These are phyloP conservation scores for Sonneratia caseolaris DNA, from an alignment of 345 rosid species.

Conservation along the genomic window DNA sequence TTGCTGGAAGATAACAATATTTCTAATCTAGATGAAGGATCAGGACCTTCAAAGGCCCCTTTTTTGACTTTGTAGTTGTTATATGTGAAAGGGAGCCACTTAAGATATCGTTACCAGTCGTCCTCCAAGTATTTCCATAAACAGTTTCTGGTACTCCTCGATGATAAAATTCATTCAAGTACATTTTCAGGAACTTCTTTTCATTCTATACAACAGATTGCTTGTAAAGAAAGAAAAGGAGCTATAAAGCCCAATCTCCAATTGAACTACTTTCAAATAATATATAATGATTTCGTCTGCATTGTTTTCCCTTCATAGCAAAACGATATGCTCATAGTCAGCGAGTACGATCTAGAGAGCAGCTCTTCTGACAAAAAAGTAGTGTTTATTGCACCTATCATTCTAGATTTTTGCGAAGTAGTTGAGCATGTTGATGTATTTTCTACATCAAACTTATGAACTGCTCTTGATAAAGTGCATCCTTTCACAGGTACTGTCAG, in stretches of 20 bases:
- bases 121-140: not conserved
- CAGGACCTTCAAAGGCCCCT: not conserved
- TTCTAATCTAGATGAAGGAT: not conserved
- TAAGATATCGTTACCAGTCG: not conserved
- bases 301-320: not conserved
- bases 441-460: not conserved
- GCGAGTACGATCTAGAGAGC: not conserved
- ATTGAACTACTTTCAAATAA: not conserved
- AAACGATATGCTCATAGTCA: not conserved
- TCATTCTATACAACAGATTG: not conserved
- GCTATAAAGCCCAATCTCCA: not conserved
- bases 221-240: not conserved
- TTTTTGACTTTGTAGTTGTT: not conserved
- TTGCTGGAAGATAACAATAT: not conserved
- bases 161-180: not conserved
- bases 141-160: not conserved
- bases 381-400: not conserved
- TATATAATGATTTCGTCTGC: not conserved
- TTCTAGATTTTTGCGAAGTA: not conserved
- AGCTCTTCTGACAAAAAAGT: not conserved
- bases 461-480: not conserved
- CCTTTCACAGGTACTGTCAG: slow-evolving; percentile 59
- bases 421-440: not conserved
- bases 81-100: not conserved
- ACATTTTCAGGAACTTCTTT: not conserved